Evolutionary conservation across 2,329 filamentous ascomycete genomes (phyloP), one percentile per base, ranked within the genome.

Genomic region (Zymoseptoria tritici): DNA sequence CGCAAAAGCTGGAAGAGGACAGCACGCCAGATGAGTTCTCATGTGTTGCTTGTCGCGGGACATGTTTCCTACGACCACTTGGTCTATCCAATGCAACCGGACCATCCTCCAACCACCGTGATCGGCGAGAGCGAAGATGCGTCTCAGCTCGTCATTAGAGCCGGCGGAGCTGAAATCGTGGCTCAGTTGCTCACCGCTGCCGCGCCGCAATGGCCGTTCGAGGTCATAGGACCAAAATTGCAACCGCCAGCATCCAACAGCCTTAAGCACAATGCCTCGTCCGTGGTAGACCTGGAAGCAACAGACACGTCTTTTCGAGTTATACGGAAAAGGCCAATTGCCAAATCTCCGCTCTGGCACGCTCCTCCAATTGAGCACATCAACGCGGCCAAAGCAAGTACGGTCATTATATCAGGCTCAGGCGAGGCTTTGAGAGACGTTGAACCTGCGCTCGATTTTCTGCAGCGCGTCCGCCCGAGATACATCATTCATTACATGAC

Each of bases 401-500:
- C 71, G 7, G 70, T 69, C 19, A 63, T 73, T 52, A 71, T 73
- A 54, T 67, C 67, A 51, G 71, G 71, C 20, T 72, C 70, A 19
- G 69, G 69, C 9, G 67, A 70, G 49, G 64, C 66, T 7, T 63
- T 71, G 50, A 62, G 64, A 51, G 66, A 71, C 63, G 64, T 72
- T n/a, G 70, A 72, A 57, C 70, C 69, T 11, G 71, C 69, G 20
- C 60, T 73, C 53, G 71, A 72, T 55, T 70, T 73, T 56, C 56
- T 73, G 22, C 70, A 71, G 59, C 63, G 64, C 7, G 64, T 69
- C 1, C 60, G 66, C 16, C 68, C 71, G 20, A 55, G 63, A 50
- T 71, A 70, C 46, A 70, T 73, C 57, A 68, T 73, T 46, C 70
- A 73, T 64, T 66, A 71, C 57, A 72, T 71, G 69, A 71, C 69